Conservation (phyloP, 1,284 basidiomycete species). For the Golubevia pallescens region DNA sequence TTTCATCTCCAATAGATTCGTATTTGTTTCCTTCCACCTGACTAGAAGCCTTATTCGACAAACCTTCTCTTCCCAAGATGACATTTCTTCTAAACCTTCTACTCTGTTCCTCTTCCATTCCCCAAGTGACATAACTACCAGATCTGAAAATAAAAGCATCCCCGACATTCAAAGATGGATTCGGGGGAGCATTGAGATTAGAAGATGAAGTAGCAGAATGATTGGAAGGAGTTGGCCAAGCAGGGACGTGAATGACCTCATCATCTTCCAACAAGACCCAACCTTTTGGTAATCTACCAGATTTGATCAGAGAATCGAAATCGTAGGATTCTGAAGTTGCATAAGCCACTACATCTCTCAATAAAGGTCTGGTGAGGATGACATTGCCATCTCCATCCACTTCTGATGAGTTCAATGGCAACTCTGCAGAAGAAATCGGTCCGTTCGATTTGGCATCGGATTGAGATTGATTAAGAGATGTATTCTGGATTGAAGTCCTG, state of each 20-base stretch:
- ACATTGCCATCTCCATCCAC: too few species aligned
- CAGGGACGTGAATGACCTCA: constrained; percentile 54
- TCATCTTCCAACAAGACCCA: constrained; percentile 52
- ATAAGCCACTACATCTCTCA: constrained; percentile 37
- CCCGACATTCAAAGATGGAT: constrained; percentile 12
- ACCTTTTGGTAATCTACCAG: constrained; percentile 31
- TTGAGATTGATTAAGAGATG: too few species aligned
- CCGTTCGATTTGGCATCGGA: too few species aligned
- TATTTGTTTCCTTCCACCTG: constrained; percentile 32
- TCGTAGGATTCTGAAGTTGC: constrained; percentile 54
- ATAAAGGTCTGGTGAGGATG: too few species aligned
- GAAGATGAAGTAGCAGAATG: neutral
- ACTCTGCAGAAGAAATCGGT: too few species aligned
- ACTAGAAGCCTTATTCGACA: too few species aligned
- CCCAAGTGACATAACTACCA: constrained; percentile 59
- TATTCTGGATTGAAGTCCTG: constrained; percentile 4
- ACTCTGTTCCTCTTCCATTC: constrained; percentile 40
- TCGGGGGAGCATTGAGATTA: neutral
- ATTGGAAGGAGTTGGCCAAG: constrained; percentile 28
- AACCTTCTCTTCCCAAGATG: constrained; percentile 28
- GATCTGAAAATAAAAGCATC: constrained; percentile 57
- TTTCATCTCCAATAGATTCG: constrained; percentile 51
- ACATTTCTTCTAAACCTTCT: constrained; percentile 37
- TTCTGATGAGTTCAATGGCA: too few species aligned
- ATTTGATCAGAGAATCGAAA: constrained; percentile 33